These are phyloP conservation scores for Plantago ovata DNA, from an alignment of 257 asterid species.

Conservation along the genomic window DNA sequence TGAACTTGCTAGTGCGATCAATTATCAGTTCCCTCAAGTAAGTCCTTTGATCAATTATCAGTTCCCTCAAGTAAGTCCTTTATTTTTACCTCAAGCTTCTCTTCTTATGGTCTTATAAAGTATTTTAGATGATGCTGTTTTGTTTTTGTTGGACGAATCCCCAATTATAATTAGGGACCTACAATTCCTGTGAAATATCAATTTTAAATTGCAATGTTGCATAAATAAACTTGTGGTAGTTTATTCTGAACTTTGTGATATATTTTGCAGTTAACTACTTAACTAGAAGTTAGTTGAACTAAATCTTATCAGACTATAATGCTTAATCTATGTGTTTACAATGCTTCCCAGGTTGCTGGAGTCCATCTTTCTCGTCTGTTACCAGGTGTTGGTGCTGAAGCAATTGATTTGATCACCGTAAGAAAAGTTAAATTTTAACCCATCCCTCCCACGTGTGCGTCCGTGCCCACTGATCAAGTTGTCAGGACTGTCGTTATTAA, in stretches of 20 bases:
- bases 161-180: too few relatives aligned
- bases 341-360: conserved; percentile 46
- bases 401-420: conserved; percentile 61
- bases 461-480: not conserved
- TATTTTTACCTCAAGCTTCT: too few relatives aligned
- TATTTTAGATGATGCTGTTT: too few relatives aligned
- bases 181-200: too few relatives aligned
- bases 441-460: too few relatives aligned
- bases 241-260: too few relatives aligned
- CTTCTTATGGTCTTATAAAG: too few relatives aligned
- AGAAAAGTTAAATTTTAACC: conserved; percentile 28
- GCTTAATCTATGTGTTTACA: conserved; percentile 8
- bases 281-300: too few relatives aligned
- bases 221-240: too few relatives aligned
- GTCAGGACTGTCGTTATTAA: not conserved
- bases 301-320: not conserved
- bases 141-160: too few relatives aligned
- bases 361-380: conserved; percentile 50
- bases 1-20: conserved; percentile 72
- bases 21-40: conserved; percentile 84
- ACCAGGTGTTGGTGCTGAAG: conserved; percentile 65
- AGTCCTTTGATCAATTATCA: conserved; percentile 54
- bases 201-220: too few relatives aligned
- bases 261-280: too few relatives aligned
- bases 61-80: conserved; percentile 67